Base-by-base conservation (phyloP, 306 rosid species). In the Comarum palustre region DNA sequence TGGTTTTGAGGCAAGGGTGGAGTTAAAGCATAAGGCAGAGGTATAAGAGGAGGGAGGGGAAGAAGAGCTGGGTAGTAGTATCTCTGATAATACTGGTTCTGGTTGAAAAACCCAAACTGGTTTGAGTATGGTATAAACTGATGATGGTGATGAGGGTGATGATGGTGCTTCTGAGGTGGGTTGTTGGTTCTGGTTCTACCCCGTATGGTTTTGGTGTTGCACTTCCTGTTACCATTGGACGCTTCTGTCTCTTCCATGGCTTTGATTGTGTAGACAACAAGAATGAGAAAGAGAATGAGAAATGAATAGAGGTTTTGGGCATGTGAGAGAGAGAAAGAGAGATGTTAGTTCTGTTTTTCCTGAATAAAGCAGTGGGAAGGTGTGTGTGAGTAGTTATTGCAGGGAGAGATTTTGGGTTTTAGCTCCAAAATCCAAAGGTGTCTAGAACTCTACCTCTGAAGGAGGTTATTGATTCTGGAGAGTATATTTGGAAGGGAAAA, bases 1-100 rank as follows among this genome's bases (percentile, higher is more conserved):
- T 78, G 88, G 77, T 82, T 87, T 66, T 81, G 90, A 77, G 86
- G 90, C 67, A 84, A 81, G 22, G 93, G 82, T 27, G 92, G 96
- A 77, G 88, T 66, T 12, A 90, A 68, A 83, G 96, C 86, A 3
- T 84, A 88, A 60, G 89, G 98, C 36, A 89, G 84, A 45, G 97
- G 96, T 29, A 88, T 74, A 51, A 87, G 91, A 66, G 91, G 79
- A 59, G 98, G 98, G 20, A 87, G 84, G 64, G 96, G 97, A 84
- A 91, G 97, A 80, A 91, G 86, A 82, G 97, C 86, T 11, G 92
- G 96, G 80, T 79, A 87, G 71, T 83, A 89, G 65, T 84, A 89
- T 72, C 90, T 85, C 69, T 84, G 92, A 73, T 73, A 82, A 73
- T 89, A 83, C 69, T 84, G 91, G 83, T 79, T 85, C 71, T 88